Evolutionary conservation across 495 filamentous ascomycete species (phyloP).

Genomic region (Penicillium atrosanguineum): DNA sequence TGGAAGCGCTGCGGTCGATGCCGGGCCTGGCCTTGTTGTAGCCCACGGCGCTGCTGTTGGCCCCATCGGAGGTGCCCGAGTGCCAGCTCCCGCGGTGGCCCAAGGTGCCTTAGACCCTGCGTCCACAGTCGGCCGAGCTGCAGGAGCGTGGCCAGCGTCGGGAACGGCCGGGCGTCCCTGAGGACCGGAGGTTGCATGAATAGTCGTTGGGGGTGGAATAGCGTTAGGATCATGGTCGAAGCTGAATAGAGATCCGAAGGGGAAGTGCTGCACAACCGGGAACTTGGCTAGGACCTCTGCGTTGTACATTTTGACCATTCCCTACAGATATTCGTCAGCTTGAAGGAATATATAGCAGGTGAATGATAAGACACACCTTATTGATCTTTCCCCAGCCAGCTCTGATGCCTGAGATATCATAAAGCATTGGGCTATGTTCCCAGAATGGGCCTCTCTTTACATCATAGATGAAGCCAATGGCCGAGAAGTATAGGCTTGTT

Average conservation of each 20-base stretch:
- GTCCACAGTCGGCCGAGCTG: slow-evolving; percentile 20
- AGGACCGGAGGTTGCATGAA: slow-evolving; percentile 60
- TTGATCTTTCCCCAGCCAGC: slow-evolving; percentile 98
- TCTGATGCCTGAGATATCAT: slow-evolving; percentile 86
- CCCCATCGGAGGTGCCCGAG: slow-evolving; percentile 20
- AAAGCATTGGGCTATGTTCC: slow-evolving; percentile 96
- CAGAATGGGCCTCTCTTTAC: slow-evolving; percentile 97
- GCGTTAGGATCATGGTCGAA: slow-evolving; percentile 76
- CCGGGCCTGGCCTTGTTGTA: slow-evolving; percentile 15
- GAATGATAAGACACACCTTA: slow-evolving; percentile 56
- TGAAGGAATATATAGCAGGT: neutral
- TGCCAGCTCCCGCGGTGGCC: slow-evolving; percentile 28
- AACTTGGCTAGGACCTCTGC: slow-evolving; percentile 69
- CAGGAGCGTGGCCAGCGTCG: slow-evolving; percentile 14
- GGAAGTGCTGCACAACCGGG: slow-evolving; percentile 69
- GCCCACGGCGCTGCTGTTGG: slow-evolving; percentile 48
- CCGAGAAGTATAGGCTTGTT: slow-evolving; percentile 92
- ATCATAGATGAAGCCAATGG: slow-evolving; percentile 97
- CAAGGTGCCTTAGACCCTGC: slow-evolving; percentile 48
- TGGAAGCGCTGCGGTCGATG: slow-evolving; percentile 13
- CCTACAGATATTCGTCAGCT: slow-evolving; percentile 33
- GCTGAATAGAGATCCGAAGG: slow-evolving; percentile 74
- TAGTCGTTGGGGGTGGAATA: slow-evolving; percentile 36
- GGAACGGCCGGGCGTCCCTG: slow-evolving; percentile 31
- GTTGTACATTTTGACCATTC: slow-evolving; percentile 74